Conservation (phyloP, 495 filamentous ascomycete species). For the Rhizodiscina lignyota region DNA sequence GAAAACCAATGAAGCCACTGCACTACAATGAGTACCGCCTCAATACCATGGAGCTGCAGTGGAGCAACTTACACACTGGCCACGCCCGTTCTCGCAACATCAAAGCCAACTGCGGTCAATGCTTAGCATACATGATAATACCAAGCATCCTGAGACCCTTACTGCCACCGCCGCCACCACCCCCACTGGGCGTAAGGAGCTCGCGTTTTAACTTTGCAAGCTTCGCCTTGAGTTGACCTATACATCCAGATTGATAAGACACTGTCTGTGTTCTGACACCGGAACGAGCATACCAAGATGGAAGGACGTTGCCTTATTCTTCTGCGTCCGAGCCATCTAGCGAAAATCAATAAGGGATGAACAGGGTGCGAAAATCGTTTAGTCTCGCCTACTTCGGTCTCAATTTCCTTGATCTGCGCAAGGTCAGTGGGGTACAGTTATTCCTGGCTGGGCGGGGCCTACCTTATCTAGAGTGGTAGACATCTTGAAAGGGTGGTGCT, state of each 20-base stretch:
- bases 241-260: not conserved
- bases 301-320: slow-evolving; percentile 94
- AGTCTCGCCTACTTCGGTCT: slow-evolving; percentile 82
- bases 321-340: slow-evolving; percentile 88
- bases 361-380: too few species aligned
- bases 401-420: slow-evolving; percentile 89
- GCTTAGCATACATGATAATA: slow-evolving; percentile 13
- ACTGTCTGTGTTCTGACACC: not conserved
- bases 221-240: slow-evolving; percentile 93
- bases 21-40: too few species aligned
- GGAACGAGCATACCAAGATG: slow-evolving; percentile 37
- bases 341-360: slow-evolving; percentile 9
- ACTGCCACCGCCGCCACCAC: slow-evolving; percentile 71
- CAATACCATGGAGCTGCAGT: slow-evolving; percentile 6
- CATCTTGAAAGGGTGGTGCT: too few species aligned
- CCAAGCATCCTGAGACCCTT: slow-evolving; percentile 13
- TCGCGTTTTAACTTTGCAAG: slow-evolving; percentile 95
- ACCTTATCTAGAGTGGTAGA: slow-evolving; percentile 95
- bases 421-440: slow-evolving; percentile 3
- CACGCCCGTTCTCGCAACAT: slow-evolving; percentile 95
- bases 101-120: slow-evolving; percentile 56
- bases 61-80: slow-evolving; percentile 79
- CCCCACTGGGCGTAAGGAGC: slow-evolving; percentile 67
- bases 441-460: too few species aligned
- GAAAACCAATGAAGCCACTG: slow-evolving; percentile 54